These are phyloP conservation scores for Melastoma candidum DNA, from an alignment of 441 rosid species.

Conservation along the genomic window DNA sequence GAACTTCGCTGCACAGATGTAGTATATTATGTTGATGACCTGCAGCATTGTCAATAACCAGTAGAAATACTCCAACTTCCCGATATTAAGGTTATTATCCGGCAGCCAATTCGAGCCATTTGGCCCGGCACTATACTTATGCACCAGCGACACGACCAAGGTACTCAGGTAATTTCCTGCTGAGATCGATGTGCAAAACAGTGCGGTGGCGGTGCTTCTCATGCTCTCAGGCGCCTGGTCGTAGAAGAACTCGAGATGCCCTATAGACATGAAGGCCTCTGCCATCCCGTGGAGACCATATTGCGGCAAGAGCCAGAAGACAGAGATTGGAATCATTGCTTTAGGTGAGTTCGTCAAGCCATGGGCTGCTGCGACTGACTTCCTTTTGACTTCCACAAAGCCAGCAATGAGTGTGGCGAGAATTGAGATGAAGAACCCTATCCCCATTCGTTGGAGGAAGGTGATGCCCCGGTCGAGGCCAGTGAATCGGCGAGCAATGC, in stretches of 20 bases:
- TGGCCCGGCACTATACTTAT: conserved; percentile 40
- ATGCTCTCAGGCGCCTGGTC: conserved; percentile 92
- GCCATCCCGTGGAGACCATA: conserved; percentile 83
- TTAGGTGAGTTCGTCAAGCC: conserved; percentile 40
- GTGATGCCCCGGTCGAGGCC: conserved; percentile 82
- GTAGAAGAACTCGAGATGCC: conserved; percentile 84
- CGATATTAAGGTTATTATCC: conserved; percentile 49
- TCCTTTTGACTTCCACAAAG: conserved; percentile 63
- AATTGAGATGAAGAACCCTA: conserved; percentile 64
- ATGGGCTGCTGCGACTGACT: conserved; percentile 38
- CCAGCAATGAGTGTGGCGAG: conserved; percentile 76
- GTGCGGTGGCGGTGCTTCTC: conserved; percentile 73
- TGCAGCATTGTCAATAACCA: too few species aligned
- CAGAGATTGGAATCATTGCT: conserved; percentile 45
- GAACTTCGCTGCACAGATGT: too few species aligned
- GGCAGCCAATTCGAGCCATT: conserved; percentile 88
- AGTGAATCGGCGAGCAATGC: conserved; percentile 39
- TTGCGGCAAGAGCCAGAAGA: conserved; percentile 75
- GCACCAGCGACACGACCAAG: conserved; percentile 59
- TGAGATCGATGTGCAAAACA: conserved; percentile 72
- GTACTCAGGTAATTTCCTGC: conserved; percentile 74
- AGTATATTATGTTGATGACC: too few species aligned
- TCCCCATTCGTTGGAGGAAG: conserved; percentile 75
- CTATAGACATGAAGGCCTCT: conserved; percentile 86
- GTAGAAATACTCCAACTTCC: too few species aligned